Base-by-base conservation (phyloP, 345 rosid species). In the Dipteronia dyeriana region DNA sequence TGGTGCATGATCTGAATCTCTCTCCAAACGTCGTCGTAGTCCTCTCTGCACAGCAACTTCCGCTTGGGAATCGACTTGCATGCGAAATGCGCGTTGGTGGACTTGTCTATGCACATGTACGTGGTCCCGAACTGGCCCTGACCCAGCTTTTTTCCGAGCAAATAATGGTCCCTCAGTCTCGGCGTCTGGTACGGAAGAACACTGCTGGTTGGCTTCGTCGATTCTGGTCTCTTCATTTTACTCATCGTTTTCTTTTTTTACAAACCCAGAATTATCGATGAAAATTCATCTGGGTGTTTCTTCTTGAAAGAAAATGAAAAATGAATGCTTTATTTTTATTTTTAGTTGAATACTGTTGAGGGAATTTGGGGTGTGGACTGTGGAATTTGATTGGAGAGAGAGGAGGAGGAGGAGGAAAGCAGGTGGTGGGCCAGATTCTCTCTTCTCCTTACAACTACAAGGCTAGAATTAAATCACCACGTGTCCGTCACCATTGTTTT, bases 1-100 rank as follows among this genome's bases (percentile, higher is more conserved):
- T 95, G 99, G 75, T 95, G 99, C 99, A 95, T 95, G 90, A 95
- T 95, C 92, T 95, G 99, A 84, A 95, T 94, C 91, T 95, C 99
- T 23, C 97, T 68, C 97, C 98, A 92, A 0, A 95, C 99, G 66
- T 95, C 99, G 43, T 95, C 99, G 74, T 90, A 95, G 73, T 93
- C 99, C 80, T 95, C 99, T 26, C 87, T 91, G 84, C 99, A 95
- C 0, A 95, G 78, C 23, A 95, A 96, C 79, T 95, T 95, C 16
- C 99, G 85, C 74, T 95, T 95, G 0, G 99, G 94, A 77, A 95
- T 95, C 25, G 99, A 95, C 79, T 95, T 95, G 88, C 98, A 95
- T 65, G 98, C 99, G 79, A 77, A 91, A 14, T 68, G 87, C 34
- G 68, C 67, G 45, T 79, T 75, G 0, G 92, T 83, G 12, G 86